A percentile compares a stretch with the other conserved stretches of the same genome.
Evolutionary conservation across 2,329 filamentous ascomycete species (phyloP).

Genomic region (Pseudopyricularia javanii): DNA sequence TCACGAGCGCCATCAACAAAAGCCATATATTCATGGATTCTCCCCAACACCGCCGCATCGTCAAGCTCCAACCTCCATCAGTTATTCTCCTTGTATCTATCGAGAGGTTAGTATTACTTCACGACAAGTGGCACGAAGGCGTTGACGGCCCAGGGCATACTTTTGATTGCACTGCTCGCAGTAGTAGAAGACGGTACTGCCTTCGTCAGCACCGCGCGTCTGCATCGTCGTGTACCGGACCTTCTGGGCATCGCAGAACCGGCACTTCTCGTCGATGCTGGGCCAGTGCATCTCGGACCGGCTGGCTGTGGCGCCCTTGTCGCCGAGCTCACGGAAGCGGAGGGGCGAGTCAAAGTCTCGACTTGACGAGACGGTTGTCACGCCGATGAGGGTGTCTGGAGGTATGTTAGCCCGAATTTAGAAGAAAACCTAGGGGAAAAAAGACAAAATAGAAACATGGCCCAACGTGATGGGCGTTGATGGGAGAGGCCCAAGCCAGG

Average conservation of each 20-base stretch:
- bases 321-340: background rate
- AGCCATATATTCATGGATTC: no score
- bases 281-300: background rate
- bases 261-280: background rate
- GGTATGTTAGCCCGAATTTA: no score
- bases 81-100: no score
- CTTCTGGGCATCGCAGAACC: background rate
- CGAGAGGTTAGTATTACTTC: no score
- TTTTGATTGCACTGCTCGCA: background rate
- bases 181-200: background rate
- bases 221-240: slow-evolving; percentile 1
- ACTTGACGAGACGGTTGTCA: background rate
- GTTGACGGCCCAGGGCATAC: no score
- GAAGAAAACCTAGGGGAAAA: background rate
- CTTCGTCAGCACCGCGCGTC: slow-evolving; percentile 1
- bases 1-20: no score
- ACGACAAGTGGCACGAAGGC: no score
- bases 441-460: no score
- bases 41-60: no score
- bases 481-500: no score
- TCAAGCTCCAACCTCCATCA: no score
- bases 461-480: no score
- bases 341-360: background rate
- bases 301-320: background rate
- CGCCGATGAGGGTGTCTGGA: background rate